Conservation (phyloP, 495 filamentous ascomycete species). For the Peziza echinospora region DNA sequence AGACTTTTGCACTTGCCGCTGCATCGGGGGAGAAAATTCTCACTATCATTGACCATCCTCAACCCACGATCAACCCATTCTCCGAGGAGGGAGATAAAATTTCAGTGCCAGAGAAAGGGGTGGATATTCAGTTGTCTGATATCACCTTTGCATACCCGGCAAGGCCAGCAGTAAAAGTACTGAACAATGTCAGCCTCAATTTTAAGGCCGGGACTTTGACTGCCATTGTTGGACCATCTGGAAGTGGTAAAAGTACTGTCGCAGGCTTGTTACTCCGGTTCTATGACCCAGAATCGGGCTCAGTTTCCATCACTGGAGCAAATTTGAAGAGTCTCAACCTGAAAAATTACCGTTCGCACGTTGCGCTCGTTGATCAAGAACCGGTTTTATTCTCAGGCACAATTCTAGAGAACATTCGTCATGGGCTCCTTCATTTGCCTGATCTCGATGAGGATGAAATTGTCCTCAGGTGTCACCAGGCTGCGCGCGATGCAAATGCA, state of each 20-base stretch:
- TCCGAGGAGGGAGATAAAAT: conserved; percentile 18
- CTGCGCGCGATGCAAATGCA: conserved; percentile 23
- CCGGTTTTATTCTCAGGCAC: conserved; percentile 42
- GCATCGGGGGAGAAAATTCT: conserved; percentile 27
- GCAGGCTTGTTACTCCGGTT: conserved; percentile 33
- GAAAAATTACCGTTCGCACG: conserved; percentile 31
- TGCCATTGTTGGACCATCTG: conserved; percentile 46
- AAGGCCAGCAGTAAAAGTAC: conserved; percentile 32
- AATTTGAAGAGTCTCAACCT: conserved; percentile 35
- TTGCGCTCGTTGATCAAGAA: conserved; percentile 47
- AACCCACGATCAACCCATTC: conserved; percentile 20
- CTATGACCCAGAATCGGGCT: conserved; percentile 30
- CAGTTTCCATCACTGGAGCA: conserved; percentile 31
- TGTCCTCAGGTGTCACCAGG: conserved; percentile 17
- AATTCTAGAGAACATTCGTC: conserved; percentile 45
- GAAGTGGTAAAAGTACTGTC: conserved; percentile 52
- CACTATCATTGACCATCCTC: conserved; percentile 25
- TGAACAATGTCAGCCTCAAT: conserved; percentile 27
- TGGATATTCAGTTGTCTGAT: conserved; percentile 28
- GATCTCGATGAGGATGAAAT: conserved; percentile 18
- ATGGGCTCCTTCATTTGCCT: conserved; percentile 34
- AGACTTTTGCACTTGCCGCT: conserved; percentile 28
- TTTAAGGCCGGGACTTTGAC: conserved; percentile 37
- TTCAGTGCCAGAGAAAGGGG: conserved; percentile 15
- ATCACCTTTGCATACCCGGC: conserved; percentile 41